Conservation (phyloP, 192 early-diverging fungal genomes). For the Linnemannia zychae region DNA sequence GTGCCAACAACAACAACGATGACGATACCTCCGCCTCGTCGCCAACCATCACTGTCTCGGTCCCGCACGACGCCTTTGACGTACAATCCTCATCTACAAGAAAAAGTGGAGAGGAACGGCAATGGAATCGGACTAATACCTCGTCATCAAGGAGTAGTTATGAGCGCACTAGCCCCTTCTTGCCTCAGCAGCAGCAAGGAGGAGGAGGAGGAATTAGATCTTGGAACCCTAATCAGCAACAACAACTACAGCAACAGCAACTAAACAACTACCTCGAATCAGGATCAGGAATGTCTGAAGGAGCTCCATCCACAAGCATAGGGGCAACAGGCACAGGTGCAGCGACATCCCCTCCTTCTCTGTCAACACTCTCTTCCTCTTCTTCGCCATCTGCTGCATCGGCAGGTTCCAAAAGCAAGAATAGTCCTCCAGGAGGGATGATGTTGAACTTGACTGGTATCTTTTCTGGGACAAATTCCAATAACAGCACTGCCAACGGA, state of each 20-base stretch:
- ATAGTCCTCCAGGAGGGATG: conserved; percentile 14
- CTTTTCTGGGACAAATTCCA: conserved; percentile 2
- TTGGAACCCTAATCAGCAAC: background rate
- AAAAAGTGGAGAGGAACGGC: background rate
- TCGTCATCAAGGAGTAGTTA: background rate
- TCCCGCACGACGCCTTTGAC: conserved; percentile 31
- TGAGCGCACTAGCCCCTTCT: background rate
- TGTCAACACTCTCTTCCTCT: conserved; percentile 5
- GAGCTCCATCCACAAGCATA: background rate
- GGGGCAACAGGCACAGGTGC: background rate
- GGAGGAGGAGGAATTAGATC: background rate
- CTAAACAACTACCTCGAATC: background rate
- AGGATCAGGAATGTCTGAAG: background rate
- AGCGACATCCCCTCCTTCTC: background rate
- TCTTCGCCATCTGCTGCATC: conserved; percentile 2
- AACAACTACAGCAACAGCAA: background rate
- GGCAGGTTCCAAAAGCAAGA: background rate
- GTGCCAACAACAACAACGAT: conserved; percentile 12
- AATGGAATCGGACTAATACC: background rate
- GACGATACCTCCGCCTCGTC: conserved; percentile 18
- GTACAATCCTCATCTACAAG: background rate
- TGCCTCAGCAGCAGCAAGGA: background rate
- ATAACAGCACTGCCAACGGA: background rate
- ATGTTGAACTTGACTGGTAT: conserved; percentile 30
- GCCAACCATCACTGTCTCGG: conserved; percentile 50